Evolutionary conservation across 352 stramenopile species (phyloP).

Genomic region (Phytophthora colocasiae): DNA sequence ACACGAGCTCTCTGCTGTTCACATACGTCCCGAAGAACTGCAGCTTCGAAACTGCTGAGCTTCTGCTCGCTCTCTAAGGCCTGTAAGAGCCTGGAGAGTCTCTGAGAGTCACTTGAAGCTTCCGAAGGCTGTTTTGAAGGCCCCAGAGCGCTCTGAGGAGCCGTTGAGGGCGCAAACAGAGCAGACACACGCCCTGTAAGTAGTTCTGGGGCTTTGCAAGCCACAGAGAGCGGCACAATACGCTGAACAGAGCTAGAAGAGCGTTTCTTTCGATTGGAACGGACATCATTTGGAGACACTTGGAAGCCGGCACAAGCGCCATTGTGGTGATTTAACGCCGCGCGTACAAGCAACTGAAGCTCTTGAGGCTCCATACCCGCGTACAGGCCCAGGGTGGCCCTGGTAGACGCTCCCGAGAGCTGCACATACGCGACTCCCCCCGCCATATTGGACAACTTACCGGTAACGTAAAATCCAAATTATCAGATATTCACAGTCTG

Average conservation of each 20-base stretch:
- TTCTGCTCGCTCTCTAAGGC: slow-evolving; percentile 53
- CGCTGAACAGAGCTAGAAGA: slow-evolving; percentile 16
- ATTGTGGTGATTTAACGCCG: slow-evolving; percentile 28
- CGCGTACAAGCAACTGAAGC: slow-evolving; percentile 50
- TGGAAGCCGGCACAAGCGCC: slow-evolving; percentile 50
- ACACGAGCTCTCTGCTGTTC: slow-evolving; percentile 45
- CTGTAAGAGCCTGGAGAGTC: slow-evolving; percentile 41
- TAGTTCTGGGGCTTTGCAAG: slow-evolving; percentile 56
- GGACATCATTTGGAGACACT: slow-evolving; percentile 22
- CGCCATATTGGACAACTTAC: slow-evolving; percentile 26
- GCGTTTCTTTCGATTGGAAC: slow-evolving; percentile 9
- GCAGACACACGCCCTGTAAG: slow-evolving; percentile 42
- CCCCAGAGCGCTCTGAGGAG: neutral
- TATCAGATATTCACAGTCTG: too few relatives aligned
- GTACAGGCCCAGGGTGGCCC: slow-evolving; percentile 60
- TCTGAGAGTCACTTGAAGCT: neutral
- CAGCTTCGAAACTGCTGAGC: slow-evolving; percentile 53
- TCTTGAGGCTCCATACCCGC: slow-evolving; percentile 55
- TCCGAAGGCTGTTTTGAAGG: slow-evolving; percentile 1
- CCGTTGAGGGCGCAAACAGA: slow-evolving; percentile 9
- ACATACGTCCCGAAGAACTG: slow-evolving; percentile 55
- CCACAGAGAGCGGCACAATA: slow-evolving; percentile 69
- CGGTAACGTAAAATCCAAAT: neutral
- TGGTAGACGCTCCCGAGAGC: slow-evolving; percentile 31
- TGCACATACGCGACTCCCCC: slow-evolving; percentile 39